phyloP scores from a whole-genome alignment of 2,329 filamentous ascomycete species.

The Paramyrothecium sp. region DNA sequence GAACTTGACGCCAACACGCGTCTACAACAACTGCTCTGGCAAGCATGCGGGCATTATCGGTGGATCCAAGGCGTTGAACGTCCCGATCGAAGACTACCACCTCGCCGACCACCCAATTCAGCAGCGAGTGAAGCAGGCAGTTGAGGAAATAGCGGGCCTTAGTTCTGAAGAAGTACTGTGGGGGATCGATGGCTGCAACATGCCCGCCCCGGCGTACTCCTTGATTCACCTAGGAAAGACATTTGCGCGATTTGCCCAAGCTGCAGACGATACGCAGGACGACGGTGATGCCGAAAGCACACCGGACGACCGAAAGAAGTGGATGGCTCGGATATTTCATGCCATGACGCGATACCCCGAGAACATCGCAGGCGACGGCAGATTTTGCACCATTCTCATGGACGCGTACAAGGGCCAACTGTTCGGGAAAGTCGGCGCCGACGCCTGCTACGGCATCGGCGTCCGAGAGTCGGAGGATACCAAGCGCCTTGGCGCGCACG shows the following conservation, averaged over 20 bases:
- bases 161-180: slow-evolving; percentile 28
- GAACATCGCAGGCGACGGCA: slow-evolving; percentile 40
- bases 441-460: slow-evolving; percentile 46
- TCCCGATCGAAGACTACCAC: slow-evolving; percentile 31
- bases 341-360: slow-evolving; percentile 42
- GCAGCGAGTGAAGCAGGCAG: slow-evolving; percentile 28
- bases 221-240: slow-evolving; percentile 31
- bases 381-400: slow-evolving; percentile 48
- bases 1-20: slow-evolving; percentile 32
- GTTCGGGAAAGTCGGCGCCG: slow-evolving; percentile 47
- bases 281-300: not conserved
- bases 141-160: slow-evolving; percentile 33
- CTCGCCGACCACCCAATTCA: slow-evolving; percentile 35
- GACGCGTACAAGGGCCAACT: slow-evolving; percentile 30
- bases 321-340: slow-evolving; percentile 33
- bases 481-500: slow-evolving; percentile 29
- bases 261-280: slow-evolving; percentile 16
- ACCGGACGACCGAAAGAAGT: slow-evolving; percentile 8
- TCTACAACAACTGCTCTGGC: slow-evolving; percentile 46
- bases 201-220: slow-evolving; percentile 42
- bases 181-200: slow-evolving; percentile 46
- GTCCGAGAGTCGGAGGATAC: slow-evolving; percentile 36
- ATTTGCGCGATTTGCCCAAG: slow-evolving; percentile 35
- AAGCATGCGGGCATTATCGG: slow-evolving; percentile 48
- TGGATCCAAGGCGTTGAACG: slow-evolving; percentile 34